Base-by-base conservation (phyloP, 1,139 yeast genomes). In the Taphrina wiesneri region DNA sequence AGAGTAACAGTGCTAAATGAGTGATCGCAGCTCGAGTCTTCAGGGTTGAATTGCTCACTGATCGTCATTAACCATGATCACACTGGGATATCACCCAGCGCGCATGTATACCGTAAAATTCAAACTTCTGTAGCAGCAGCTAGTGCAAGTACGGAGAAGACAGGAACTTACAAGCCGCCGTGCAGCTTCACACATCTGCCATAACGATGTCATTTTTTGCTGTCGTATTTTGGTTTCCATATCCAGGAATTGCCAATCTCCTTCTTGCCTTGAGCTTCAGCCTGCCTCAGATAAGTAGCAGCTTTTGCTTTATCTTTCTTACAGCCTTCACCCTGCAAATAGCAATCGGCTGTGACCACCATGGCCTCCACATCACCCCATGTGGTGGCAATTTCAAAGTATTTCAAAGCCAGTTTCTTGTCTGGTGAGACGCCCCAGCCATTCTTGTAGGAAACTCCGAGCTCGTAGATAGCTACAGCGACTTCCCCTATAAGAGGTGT, bases 221-320 rank as follows among this genome's bases (percentile, higher is more conserved):
- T 3, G 17, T 82, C 75, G 73, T 88, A 88, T 77, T 87, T 87
- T 56, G 84, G 85, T 74, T 87, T 87, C 77, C 87, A 85, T 52
- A 88, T 87, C 95, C 95, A 88, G 68, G 86, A 84, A 69, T 87
- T 86, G 0, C 92, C 92, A 43, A 86, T 83, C 69, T 86, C 78
- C 70, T 81, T 83, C 25, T 83, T 83, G 0, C 93, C 95, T 70
- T 82, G 81, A 17, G 81, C 77, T 64, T 86, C 92, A 26, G 90
- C 87, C 49, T 85, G 76, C 62, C 95, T 78, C 69, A 85, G 82
- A 85, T 92, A 86, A 13, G 85, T 84, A 1, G 95, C 90, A 1
- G 96, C 91, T 71, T 83, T 78, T 62, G 77, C 75, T 62, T 81
- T 75, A 73, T 89, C 90, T 72, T 85, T 86, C 75, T 85, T 85